Percentiles rank a stretch among this genome's conserved stretches.
These are phyloP conservation scores for Dothideomycetes sp. DNA, from an alignment of 2,329 filamentous ascomycete species.

Conservation along the genomic window DNA sequence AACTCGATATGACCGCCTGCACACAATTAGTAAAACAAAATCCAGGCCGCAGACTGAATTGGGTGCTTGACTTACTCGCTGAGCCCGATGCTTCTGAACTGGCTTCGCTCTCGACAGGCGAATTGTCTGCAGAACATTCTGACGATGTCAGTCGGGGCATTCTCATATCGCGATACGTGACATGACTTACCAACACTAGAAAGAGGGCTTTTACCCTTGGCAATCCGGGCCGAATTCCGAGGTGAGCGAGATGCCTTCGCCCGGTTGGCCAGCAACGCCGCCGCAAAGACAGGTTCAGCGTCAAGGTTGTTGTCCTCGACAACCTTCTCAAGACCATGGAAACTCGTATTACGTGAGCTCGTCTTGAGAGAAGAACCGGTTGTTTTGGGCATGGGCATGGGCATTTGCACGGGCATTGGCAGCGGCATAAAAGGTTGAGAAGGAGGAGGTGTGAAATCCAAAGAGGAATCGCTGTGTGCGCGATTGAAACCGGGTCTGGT, in stretches of 20 bases:
- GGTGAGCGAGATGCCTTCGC: slow-evolving; percentile 4
- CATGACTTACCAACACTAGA: slow-evolving; percentile 12
- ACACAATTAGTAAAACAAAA: background rate
- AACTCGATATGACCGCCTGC: slow-evolving; percentile 10
- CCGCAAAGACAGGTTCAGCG: slow-evolving; percentile 15
- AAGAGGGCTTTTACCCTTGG: slow-evolving; percentile 13
- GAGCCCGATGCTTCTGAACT: slow-evolving; percentile 8
- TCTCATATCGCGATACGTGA: no score
- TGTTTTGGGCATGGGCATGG: slow-evolving; percentile 1
- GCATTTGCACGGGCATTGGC: no score
- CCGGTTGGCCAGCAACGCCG: slow-evolving; percentile 16
- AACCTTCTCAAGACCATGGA: slow-evolving; percentile 10
- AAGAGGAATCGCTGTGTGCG: slow-evolving; percentile 7
- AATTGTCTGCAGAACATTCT: slow-evolving; percentile 10
- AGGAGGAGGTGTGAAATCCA: slow-evolving; percentile 2
- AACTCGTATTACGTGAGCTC: slow-evolving; percentile 5
- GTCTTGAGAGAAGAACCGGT: slow-evolving; percentile 5
- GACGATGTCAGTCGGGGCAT: background rate
- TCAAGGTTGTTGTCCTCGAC: slow-evolving; percentile 8
- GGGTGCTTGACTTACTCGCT: background rate
- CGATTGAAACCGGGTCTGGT: slow-evolving; percentile 8
- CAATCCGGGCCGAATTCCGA: slow-evolving; percentile 7
- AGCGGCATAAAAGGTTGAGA: no score
- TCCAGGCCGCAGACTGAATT: background rate
- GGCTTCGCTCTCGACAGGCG: slow-evolving; percentile 14